Evolutionary conservation across 805 yeast species (phyloP).

Genomic region (Suhomyces prunicola): DNA sequence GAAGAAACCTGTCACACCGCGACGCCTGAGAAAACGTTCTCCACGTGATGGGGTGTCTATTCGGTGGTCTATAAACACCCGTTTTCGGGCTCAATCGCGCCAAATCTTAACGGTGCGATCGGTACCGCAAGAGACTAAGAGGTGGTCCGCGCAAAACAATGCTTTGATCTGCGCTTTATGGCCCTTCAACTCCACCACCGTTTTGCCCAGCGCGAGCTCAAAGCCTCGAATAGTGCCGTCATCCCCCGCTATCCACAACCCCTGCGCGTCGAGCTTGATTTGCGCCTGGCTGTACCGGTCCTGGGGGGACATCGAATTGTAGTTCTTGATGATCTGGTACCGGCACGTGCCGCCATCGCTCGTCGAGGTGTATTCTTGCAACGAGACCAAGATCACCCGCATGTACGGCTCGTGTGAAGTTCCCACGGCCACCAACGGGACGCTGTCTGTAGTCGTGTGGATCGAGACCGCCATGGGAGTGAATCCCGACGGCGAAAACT

Average conservation of each 20-base stretch:
- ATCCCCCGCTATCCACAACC: constrained; percentile 63
- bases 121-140: background rate
- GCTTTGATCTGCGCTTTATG: constrained; percentile 52
- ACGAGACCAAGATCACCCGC: constrained; percentile 55
- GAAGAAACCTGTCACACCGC: background rate
- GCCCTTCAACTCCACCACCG: constrained; percentile 30
- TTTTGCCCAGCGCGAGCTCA: constrained; percentile 41
- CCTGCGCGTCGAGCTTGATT: constrained; percentile 40
- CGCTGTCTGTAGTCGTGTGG: constrained; percentile 5
- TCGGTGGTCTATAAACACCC: background rate
- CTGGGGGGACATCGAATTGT: constrained; percentile 58
- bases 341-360: constrained; percentile 16
- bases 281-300: constrained; percentile 59
- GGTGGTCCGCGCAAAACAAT: background rate
- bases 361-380: constrained; percentile 32
- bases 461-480: constrained; percentile 48
- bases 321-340: constrained; percentile 26
- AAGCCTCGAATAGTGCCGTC: constrained; percentile 65
- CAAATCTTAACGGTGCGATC: background rate
- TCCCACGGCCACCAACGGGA: constrained; percentile 51
- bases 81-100: background rate
- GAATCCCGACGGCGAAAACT: constrained; percentile 63
- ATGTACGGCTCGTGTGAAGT: constrained; percentile 79
- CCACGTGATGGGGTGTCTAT: background rate
- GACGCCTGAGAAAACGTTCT: too few relatives aligned